A percentile compares a stretch with the other conserved stretches of the same genome.
phyloP scores from a whole-genome alignment of 352 stramenopile species.

The Pythium angustatum region DNA sequence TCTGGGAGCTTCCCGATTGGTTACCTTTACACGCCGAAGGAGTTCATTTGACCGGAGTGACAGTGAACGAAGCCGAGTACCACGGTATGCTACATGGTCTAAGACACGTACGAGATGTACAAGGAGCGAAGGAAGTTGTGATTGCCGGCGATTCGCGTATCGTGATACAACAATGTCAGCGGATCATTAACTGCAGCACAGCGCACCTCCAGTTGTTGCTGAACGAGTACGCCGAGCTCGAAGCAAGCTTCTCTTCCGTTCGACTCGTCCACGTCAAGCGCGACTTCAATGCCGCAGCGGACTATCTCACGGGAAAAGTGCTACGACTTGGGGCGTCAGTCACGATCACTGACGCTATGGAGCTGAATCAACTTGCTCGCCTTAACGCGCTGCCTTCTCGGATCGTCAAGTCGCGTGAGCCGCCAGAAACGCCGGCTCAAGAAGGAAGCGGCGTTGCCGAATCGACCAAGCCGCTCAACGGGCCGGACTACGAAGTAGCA shows the following conservation, averaged over 20 bases:
- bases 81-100: constrained; percentile 4
- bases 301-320: constrained; percentile 2
- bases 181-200: neutral
- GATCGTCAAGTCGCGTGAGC: neutral
- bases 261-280: constrained; percentile 5
- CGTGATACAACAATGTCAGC: neutral
- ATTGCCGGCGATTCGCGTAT: constrained; percentile 1
- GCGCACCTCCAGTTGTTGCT: neutral
- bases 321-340: neutral
- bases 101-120: neutral
- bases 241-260: constrained; percentile 3
- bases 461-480: too few relatives aligned
- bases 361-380: neutral
- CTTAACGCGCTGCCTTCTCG: neutral
- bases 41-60: neutral
- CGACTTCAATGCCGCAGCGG: constrained; percentile 7
- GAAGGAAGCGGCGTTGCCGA: too few relatives aligned
- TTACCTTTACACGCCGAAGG: neutral
- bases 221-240: neutral
- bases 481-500: neutral
- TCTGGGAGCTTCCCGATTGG: constrained; percentile 22
- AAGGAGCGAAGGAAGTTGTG: neutral
- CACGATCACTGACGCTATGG: neutral
- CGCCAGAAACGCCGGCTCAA: too few relatives aligned
- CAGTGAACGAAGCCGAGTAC: constrained; percentile 30